Evolutionary conservation across 768 basidiomycete species (phyloP).

Genomic region (Russula vinacea): DNA sequence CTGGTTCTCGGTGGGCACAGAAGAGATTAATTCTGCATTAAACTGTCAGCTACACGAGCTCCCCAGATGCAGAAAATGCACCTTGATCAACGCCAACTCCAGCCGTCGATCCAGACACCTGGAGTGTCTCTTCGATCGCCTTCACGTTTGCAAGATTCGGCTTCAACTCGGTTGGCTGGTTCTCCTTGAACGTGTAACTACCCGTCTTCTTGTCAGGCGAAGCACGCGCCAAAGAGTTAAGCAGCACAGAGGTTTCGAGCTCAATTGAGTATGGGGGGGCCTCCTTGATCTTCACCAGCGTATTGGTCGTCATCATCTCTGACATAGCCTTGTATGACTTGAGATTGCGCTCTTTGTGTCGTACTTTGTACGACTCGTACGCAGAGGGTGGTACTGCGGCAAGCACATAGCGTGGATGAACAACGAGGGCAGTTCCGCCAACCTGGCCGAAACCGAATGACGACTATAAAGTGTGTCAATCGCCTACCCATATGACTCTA

Average conservation of each 20-base stretch:
- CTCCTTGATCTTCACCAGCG: constrained; percentile 92
- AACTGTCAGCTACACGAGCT: constrained; percentile 13
- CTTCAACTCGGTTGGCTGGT: constrained; percentile 50
- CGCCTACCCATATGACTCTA: neutral
- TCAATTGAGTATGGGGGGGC: constrained; percentile 81
- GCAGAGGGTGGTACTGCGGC: constrained; percentile 74
- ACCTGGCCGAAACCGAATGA: constrained; percentile 99
- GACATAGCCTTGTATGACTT: constrained; percentile 89
- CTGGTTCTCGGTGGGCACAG: constrained; percentile 84
- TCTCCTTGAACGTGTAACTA: constrained; percentile 74
- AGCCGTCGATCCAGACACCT: constrained; percentile 46
- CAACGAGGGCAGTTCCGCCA: constrained; percentile 79
- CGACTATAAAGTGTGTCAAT: constrained; percentile 48
- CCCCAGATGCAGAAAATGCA: constrained; percentile 36
- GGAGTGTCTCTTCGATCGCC: constrained; percentile 55
- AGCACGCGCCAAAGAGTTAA: constrained; percentile 92
- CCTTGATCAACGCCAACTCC: constrained; percentile 92
- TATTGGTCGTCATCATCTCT: constrained; percentile 92
- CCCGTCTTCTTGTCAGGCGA: constrained; percentile 78
- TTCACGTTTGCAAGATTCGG: constrained; percentile 66
- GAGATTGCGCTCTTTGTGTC: constrained; percentile 61
- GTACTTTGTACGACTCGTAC: constrained; percentile 73
- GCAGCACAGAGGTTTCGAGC: constrained; percentile 78
- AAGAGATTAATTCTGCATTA: constrained; percentile 76
- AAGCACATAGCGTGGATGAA: constrained; percentile 90